Evolutionary conservation across 345 rosid genomes (phyloP).

Genomic region (Euphorbia pulcherrima): DNA sequence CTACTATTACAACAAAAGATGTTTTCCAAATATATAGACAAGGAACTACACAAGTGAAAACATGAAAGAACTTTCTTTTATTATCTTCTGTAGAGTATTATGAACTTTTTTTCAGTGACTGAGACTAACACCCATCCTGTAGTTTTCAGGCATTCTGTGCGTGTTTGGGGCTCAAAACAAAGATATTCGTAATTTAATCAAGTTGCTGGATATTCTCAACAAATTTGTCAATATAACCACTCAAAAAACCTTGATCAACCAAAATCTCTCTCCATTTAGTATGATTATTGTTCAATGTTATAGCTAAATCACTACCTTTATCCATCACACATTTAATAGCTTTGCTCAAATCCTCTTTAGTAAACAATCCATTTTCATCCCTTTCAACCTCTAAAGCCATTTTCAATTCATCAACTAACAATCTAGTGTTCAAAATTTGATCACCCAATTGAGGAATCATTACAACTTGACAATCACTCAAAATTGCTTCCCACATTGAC

Average conservation of each 20-base stretch:
- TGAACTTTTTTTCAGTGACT: no score
- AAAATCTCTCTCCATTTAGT: constrained; percentile 20
- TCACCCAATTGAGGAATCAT: constrained; percentile 55
- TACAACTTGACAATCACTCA: constrained; percentile 57
- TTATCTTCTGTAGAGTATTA: no score
- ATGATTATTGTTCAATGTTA: constrained; percentile 19
- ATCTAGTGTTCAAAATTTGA: constrained; percentile 56
- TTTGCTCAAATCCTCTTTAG: constrained; percentile 25
- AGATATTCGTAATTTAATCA: no score
- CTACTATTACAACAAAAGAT: no score
- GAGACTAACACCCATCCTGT: no score
- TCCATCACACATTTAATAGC: constrained; percentile 32
- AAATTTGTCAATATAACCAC: constrained; percentile 9
- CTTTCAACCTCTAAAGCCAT: constrained; percentile 57
- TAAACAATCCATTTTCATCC: constrained; percentile 33
- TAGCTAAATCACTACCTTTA: constrained; percentile 27
- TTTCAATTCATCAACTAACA: constrained; percentile 48
- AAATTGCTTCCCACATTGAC: constrained; percentile 67
- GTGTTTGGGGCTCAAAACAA: no score
- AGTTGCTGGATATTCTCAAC: constrained; percentile 1
- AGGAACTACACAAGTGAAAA: no score
- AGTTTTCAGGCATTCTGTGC: no score
- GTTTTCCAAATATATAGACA: no score
- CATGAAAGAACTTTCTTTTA: no score
- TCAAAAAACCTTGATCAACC: background rate